Conservation (phyloP, 441 rosid species). For the Flueggea neowawraea region DNA sequence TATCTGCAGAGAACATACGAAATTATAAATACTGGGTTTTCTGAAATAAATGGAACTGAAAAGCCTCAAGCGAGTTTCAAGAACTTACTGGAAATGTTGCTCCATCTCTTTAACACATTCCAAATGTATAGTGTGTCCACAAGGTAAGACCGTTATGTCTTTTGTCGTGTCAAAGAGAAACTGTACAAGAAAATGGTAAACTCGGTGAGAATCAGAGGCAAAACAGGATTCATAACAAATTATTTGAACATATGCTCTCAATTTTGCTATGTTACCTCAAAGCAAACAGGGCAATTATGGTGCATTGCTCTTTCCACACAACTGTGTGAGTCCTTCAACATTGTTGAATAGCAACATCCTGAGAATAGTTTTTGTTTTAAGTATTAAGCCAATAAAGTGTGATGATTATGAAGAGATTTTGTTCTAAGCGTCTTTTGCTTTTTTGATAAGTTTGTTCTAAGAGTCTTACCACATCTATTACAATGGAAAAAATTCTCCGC, state of each 20-base stretch:
- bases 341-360: conserved; percentile 50
- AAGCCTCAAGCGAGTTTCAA: not conserved
- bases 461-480: conserved; percentile 40
- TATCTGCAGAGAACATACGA: conserved; percentile 37
- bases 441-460: too few species aligned
- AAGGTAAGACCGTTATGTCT: conserved; percentile 45
- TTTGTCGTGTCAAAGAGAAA: conserved; percentile 57
- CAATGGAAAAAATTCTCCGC: conserved; percentile 55
- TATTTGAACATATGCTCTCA: not conserved
- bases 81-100: conserved; percentile 43
- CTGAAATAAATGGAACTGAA: not conserved
- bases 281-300: conserved; percentile 59
- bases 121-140: conserved; percentile 68
- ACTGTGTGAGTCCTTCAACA: conserved; percentile 41
- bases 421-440: too few species aligned
- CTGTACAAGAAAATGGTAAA: conserved; percentile 20
- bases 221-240: not conserved
- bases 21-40: not conserved
- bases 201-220: not conserved
- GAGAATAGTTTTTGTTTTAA: not conserved
- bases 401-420: too few species aligned
- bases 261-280: conserved; percentile 39
- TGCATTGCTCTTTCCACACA: conserved; percentile 70
- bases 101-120: conserved; percentile 55
- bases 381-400: not conserved